A percentile compares a stretch with the other conserved stretches of the same genome.
phyloP scores from a whole-genome alignment of 139 green algal genomes.

The Chlorella sorokiniana region DNA sequence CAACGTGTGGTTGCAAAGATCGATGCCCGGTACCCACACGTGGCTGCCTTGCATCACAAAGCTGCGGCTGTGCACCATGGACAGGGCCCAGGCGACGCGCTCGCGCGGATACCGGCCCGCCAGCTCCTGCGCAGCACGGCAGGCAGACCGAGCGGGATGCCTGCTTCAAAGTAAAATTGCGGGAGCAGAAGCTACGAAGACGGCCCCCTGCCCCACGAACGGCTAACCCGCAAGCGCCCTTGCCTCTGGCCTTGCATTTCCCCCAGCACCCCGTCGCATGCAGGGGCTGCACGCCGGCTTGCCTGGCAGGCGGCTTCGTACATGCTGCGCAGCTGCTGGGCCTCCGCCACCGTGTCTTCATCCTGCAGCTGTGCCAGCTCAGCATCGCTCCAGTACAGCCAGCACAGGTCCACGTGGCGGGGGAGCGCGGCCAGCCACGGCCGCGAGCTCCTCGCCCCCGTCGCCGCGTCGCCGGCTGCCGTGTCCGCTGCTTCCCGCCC shows the following conservation, averaged over 20 bases:
- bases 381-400: slow-evolving; percentile 29
- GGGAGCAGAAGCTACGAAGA: too few relatives aligned
- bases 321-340: neutral
- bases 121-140: slow-evolving; percentile 8
- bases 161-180: too few relatives aligned
- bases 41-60: slow-evolving; percentile 33
- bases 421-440: slow-evolving; percentile 24
- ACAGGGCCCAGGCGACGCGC: slow-evolving; percentile 41
- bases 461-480: neutral
- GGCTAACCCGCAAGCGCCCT: too few relatives aligned
- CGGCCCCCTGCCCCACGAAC: too few relatives aligned
- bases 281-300: neutral
- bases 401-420: neutral
- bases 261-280: too few relatives aligned
- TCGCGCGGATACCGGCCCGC: neutral
- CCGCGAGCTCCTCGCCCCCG: neutral
- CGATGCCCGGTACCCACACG: slow-evolving; percentile 42
- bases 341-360: slow-evolving; percentile 21
- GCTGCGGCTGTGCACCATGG: slow-evolving; percentile 43
- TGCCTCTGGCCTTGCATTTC: too few relatives aligned
- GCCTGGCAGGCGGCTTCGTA: neutral
- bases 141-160: neutral
- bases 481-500: too few relatives aligned
- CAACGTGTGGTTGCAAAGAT: slow-evolving; percentile 51
- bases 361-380: slow-evolving; percentile 33